These are phyloP conservation scores for Vicia sativa DNA, from an alignment of 306 rosid genomes.

Conservation along the genomic window DNA sequence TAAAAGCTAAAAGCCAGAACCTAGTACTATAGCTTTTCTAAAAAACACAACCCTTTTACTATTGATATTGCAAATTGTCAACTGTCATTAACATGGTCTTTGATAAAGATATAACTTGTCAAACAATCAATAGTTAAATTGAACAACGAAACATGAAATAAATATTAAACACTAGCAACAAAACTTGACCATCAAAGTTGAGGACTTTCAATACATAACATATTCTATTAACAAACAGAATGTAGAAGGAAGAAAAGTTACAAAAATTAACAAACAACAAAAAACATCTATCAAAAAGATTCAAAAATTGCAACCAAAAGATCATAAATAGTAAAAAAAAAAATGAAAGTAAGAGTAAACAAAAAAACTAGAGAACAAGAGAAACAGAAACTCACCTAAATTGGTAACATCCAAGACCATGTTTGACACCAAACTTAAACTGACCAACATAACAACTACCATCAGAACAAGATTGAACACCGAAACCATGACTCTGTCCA, in stretches of 20 bases:
- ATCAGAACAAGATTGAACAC: slow-evolving; percentile 91
- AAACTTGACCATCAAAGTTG: slow-evolving; percentile 25
- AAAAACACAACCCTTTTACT: slow-evolving; percentile 3
- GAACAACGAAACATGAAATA: slow-evolving; percentile 7
- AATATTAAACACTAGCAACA: slow-evolving; percentile 9
- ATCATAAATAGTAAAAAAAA: not conserved
- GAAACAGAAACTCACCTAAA: slow-evolving; percentile 59
- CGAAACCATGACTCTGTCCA: slow-evolving; percentile 96
- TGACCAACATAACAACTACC: slow-evolving; percentile 82
- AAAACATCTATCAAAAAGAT: slow-evolving; percentile 11
- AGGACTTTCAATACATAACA: slow-evolving; percentile 30
- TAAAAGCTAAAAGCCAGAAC: not conserved
- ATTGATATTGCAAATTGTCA: slow-evolving; percentile 22
- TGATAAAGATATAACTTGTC: slow-evolving; percentile 14
- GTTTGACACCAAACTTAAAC: slow-evolving; percentile 88
- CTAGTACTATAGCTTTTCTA: not conserved
- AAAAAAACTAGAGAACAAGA: not conserved
- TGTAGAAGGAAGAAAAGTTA: not conserved
- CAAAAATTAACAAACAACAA: slow-evolving; percentile 1
- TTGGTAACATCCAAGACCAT: slow-evolving; percentile 93
- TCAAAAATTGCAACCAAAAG: slow-evolving; percentile 26
- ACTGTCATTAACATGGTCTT: slow-evolving; percentile 11
- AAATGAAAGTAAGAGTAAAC: not conserved
- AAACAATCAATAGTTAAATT: slow-evolving; percentile 21
- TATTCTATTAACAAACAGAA: slow-evolving; percentile 7